A percentile compares a stretch with the other conserved stretches of the same genome.
These are phyloP conservation scores for Keithomyces neogunnii DNA, from an alignment of 2,329 filamentous ascomycete species.

Conservation along the genomic window DNA sequence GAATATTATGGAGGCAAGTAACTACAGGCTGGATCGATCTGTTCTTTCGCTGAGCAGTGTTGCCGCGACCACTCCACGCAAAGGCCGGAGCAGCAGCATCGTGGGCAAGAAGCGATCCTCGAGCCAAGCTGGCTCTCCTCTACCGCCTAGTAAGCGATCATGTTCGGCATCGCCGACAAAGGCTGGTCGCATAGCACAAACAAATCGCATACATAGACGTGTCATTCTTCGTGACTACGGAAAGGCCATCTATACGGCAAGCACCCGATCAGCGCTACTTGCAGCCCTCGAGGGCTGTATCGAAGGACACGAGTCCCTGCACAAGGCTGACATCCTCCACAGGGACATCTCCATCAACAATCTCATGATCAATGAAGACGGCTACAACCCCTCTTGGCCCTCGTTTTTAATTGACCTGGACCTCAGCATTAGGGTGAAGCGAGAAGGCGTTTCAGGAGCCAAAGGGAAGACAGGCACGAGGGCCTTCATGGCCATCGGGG, in stretches of 20 bases:
- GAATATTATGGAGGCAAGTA: not conserved
- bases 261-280: conserved; percentile 26
- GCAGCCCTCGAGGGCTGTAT: conserved; percentile 27
- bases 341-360: conserved; percentile 36
- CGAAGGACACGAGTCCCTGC: conserved; percentile 26
- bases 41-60: not conserved
- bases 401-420: conserved; percentile 33
- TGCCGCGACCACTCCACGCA: too few species aligned
- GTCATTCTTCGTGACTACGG: conserved; percentile 31
- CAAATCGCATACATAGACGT: conserved; percentile 29
- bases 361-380: conserved; percentile 36
- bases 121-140: conserved; percentile 14
- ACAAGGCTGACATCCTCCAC: conserved; percentile 28
- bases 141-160: conserved; percentile 22
- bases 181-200: conserved; percentile 19
- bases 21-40: not conserved
- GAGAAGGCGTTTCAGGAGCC: conserved; percentile 22
- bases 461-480: conserved; percentile 32
- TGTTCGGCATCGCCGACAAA: conserved; percentile 20
- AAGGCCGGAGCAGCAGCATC: conserved; percentile 10
- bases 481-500: conserved; percentile 36
- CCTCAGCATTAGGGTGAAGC: conserved; percentile 22
- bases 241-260: conserved; percentile 31
- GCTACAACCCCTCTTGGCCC: conserved; percentile 15
- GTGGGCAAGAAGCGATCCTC: conserved; percentile 18